phyloP scores from a whole-genome alignment of 768 basidiomycete species.

The Tulasnella sp. region DNA sequence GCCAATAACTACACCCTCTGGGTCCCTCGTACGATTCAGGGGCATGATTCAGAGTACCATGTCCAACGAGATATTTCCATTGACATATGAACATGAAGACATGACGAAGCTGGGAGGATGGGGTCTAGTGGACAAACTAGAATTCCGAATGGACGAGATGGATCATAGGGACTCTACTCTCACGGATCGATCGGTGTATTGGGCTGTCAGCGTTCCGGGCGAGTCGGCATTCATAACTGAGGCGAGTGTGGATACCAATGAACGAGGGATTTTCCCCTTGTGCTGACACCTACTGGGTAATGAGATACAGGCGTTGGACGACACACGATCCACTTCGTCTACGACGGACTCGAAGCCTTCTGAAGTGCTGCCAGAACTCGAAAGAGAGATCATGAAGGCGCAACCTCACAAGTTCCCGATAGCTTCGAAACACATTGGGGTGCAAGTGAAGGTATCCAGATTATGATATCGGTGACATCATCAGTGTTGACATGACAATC shows the following conservation, averaged over 20 bases:
- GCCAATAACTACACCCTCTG: constrained; percentile 38
- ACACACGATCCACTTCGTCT: too few species aligned
- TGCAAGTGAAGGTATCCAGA: constrained; percentile 52
- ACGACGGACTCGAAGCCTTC: neutral
- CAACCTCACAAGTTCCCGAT: constrained; percentile 56
- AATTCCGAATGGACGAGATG: constrained; percentile 23
- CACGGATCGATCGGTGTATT: constrained; percentile 52
- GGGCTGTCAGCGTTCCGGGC: constrained; percentile 68
- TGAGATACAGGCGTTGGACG: neutral
- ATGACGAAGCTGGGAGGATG: constrained; percentile 56
- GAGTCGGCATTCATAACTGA: constrained; percentile 45
- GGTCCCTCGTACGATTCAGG: constrained; percentile 59
- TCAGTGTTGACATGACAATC: neutral
- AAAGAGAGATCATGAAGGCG: neutral
- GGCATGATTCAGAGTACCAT: constrained; percentile 67
- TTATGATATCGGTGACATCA: neutral
- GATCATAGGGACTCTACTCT: constrained; percentile 38
- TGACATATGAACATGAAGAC: constrained; percentile 26
- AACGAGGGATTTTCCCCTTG: neutral
- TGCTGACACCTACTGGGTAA: neutral
- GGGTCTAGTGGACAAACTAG: constrained; percentile 42
- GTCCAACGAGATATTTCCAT: constrained; percentile 63
- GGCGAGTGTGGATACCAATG: neutral
- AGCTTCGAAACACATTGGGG: constrained; percentile 49
- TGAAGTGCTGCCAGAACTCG: too few species aligned